phyloP scores from a whole-genome alignment of 2,329 filamentous ascomycete genomes.

The Apiospora kogelbergensis region DNA sequence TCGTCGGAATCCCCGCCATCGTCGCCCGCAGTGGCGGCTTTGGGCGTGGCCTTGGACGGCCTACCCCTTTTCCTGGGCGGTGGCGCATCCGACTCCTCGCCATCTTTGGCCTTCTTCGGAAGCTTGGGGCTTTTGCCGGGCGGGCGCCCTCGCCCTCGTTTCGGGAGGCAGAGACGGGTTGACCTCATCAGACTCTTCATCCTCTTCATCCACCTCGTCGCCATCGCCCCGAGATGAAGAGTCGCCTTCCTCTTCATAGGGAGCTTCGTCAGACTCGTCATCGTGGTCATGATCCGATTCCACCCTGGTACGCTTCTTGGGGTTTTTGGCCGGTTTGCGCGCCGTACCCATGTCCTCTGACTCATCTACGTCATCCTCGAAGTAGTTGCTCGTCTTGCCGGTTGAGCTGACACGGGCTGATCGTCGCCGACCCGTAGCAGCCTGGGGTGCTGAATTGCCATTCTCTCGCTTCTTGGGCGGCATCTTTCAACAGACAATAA shows the following conservation, averaged over 20 bases:
- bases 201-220: conserved; percentile 22
- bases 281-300: conserved; percentile 22
- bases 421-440: conserved; percentile 25
- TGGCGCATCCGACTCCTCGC: neutral
- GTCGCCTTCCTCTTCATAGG: conserved; percentile 20
- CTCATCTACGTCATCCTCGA: conserved; percentile 37
- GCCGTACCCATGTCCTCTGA: conserved; percentile 3
- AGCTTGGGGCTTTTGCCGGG: neutral
- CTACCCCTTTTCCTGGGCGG: conserved; percentile 13
- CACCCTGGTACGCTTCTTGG: neutral
- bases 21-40: neutral
- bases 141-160: conserved; percentile 8
- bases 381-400: conserved; percentile 50
- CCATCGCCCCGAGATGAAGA: conserved; percentile 16
- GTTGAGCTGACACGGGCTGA: conserved; percentile 47
- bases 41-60: conserved; percentile 4
- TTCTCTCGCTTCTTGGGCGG: neutral
- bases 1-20: conserved; percentile 17
- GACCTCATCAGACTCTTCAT: neutral
- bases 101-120: conserved; percentile 4
- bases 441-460: conserved; percentile 21
- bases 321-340: conserved; percentile 7
- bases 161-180: neutral
- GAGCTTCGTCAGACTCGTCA: conserved; percentile 20
- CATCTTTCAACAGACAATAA: neutral